These are phyloP conservation scores for Leptosphaerulina australis DNA, from an alignment of 2,329 filamentous ascomycete species.

Conservation along the genomic window DNA sequence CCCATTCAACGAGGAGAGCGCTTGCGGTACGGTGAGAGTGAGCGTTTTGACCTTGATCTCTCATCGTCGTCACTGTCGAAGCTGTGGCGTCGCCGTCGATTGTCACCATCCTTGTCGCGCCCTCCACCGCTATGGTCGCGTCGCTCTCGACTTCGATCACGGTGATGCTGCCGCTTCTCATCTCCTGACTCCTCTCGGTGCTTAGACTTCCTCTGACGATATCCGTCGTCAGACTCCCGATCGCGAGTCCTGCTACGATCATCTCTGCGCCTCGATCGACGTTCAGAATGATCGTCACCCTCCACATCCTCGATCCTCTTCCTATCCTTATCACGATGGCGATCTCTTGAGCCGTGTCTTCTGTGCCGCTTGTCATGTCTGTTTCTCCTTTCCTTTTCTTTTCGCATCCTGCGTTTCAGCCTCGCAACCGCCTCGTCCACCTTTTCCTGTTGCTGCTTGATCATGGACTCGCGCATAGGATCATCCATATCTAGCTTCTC, in stretches of 20 bases:
- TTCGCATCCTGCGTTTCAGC: conserved; percentile 56
- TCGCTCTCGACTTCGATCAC: conserved; percentile 21
- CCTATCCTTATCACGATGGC: conserved; percentile 27
- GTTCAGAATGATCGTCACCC: conserved; percentile 17
- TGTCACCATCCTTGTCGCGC: conserved; percentile 4
- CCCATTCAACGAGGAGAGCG: neutral
- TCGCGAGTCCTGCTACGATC: conserved; percentile 25
- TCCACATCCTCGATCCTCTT: conserved; percentile 31
- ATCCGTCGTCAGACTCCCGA: conserved; percentile 20
- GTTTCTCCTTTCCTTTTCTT: conserved; percentile 54
- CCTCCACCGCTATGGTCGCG: conserved; percentile 20
- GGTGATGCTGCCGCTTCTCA: conserved; percentile 19
- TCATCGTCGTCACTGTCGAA: conserved; percentile 18
- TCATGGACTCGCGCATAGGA: conserved; percentile 91
- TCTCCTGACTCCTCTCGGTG: conserved; percentile 21
- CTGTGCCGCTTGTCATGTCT: conserved; percentile 32
- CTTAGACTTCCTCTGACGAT: conserved; percentile 9
- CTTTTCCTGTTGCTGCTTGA: conserved; percentile 91
- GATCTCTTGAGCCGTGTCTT: conserved; percentile 34
- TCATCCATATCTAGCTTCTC: conserved; percentile 90
- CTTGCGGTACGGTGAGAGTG: conserved; percentile 10
- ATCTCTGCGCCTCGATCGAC: conserved; percentile 21
- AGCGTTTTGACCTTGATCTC: conserved; percentile 11
- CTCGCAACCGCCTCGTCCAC: conserved; percentile 71
- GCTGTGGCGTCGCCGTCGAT: conserved; percentile 22